Conservation (phyloP, 495 filamentous ascomycete species). For the Friedmanniomyces endolithicus region DNA sequence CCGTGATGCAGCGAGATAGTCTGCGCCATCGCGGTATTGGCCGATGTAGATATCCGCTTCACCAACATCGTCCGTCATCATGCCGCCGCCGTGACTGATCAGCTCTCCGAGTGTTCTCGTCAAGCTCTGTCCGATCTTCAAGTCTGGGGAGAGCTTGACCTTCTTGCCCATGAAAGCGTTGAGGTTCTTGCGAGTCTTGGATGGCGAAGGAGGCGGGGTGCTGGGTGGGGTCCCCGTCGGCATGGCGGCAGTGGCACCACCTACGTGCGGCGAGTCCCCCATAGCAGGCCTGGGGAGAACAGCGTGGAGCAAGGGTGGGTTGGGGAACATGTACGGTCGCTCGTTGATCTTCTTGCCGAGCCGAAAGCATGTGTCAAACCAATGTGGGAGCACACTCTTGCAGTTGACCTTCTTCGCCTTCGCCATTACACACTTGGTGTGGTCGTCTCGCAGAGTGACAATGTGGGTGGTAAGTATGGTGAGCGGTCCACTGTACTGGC, state of each 20-base stretch:
- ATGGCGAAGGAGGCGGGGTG: constrained; percentile 20
- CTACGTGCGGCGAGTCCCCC: constrained; percentile 40
- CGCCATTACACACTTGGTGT: constrained; percentile 57
- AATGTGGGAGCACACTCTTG: constrained; percentile 90
- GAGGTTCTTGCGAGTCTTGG: constrained; percentile 26
- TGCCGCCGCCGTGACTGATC: constrained; percentile 55
- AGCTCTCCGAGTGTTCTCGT: constrained; percentile 54
- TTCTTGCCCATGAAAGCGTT: constrained; percentile 45
- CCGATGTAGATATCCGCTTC: constrained; percentile 73
- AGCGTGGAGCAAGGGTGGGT: constrained; percentile 57
- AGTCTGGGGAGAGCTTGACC: constrained; percentile 51
- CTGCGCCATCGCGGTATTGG: constrained; percentile 66
- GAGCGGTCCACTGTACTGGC: constrained; percentile 57
- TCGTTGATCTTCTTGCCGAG: constrained; percentile 82
- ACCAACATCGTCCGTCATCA: constrained; percentile 51
- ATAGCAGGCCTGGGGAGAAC: constrained; percentile 3
- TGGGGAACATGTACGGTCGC: constrained; percentile 70
- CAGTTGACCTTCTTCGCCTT: constrained; percentile 48
- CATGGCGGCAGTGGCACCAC: constrained; percentile 59
- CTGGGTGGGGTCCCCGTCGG: constrained; percentile 38
- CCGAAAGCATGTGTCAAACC: constrained; percentile 95
- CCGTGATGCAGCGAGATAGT: constrained; percentile 66
- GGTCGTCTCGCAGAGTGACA: constrained; percentile 65
- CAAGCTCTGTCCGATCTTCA: constrained; percentile 54
- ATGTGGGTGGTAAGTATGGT: constrained; percentile 73